Evolutionary conservation across 495 filamentous ascomycete species (phyloP), one percentile per base, ranked within the genome.

Genomic region (Hyaloscypha variabilis): DNA sequence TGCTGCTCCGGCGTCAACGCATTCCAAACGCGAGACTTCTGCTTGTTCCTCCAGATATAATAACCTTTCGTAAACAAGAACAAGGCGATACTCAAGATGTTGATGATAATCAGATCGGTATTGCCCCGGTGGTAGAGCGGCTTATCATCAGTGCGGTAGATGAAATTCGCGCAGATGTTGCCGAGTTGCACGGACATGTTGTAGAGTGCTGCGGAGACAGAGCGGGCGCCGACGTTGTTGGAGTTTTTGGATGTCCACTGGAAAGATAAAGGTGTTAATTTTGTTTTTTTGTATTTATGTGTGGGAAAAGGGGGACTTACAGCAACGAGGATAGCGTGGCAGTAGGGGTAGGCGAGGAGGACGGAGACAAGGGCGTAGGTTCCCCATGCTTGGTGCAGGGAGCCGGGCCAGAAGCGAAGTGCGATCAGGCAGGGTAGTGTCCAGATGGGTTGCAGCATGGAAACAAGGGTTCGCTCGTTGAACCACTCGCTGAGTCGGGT

Each of bases 141-240:
- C 17, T 77, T 77, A 36, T 86, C 83, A 21, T 77, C 66, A 0
- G 79, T 77, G 26, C 81, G 80, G 73, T 86, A 86, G 49, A 86
- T 75, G 10, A 82, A 78, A 28, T 83, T 85, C 2, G 82, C 83
- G 3, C 79, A 73, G 52, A 77, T 73, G 62, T 84, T 84, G 13
- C 84, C 85, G 11, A 80, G 77, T 82, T 85, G 85, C 49, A 87
- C 85, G 75, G 55, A 85, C 73, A 14, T 92, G 76, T 93, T 93
- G 74, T 94, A 52, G 3, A 64, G 14, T n/a, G 30, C 52, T 42
- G 57, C 4, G 11, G 25, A 60, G 30, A 30, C 62, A 26, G 31
- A 65, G 62, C 55, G 36, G 53, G 59, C 51, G 28, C 54, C 53
- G 19, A 77, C 81, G 67, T 75, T 84, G 79, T 67, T 69, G 14